Evolutionary conservation across 345 rosid genomes (phyloP), one percentile per base, ranked within the genome.

Genomic region (Pistacia integerrima): DNA sequence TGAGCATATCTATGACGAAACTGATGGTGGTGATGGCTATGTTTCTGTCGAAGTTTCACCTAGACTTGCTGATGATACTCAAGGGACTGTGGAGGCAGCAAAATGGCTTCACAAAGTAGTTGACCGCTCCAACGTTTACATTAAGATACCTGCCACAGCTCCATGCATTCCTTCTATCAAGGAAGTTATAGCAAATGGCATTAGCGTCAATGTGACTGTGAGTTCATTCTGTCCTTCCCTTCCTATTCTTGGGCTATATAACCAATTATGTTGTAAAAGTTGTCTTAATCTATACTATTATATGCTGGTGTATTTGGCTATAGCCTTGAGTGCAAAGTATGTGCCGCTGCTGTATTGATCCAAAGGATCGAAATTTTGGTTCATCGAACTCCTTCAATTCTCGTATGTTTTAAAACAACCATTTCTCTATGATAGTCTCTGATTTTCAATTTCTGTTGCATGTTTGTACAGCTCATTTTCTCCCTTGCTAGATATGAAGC

Each of bases 21-120:
- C 99, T 35, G 94, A 92, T 76, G 97, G 88, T 69, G 97, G 82
- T 12, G 99, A 96, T 84, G 99, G 99, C 64, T 93, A 96, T 77
- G 98, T 96, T 75, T 93, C 98, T 18, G 99, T 96, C 14, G 97
- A 96, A 89, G 99, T 96, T 79, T 96, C 98, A 64, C 99, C 98
- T 30, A 86, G 90, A 73, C 97, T 96, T 69, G 98, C 99, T 48
- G 94, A 94, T 76, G 98, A 96, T 70, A 91, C 98, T 56, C 33
- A 84, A 1, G 98, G 94, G 48, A 96, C 99, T 58, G 89, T 92
- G 74, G 98, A 88, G 81, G 97, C 98, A 63, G 92, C 98, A 74
- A 93, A 91, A 74, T 93, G 77, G 86, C 97, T 96, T 85, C 93
- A 86, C 76, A 90, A 92, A 83, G 94, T 91, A 74, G 99, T 95